Evolutionary conservation across 2,329 filamentous ascomycete species (phyloP), one percentile per base, ranked within the genome.

Genomic region (Helicocarpus griseus): DNA sequence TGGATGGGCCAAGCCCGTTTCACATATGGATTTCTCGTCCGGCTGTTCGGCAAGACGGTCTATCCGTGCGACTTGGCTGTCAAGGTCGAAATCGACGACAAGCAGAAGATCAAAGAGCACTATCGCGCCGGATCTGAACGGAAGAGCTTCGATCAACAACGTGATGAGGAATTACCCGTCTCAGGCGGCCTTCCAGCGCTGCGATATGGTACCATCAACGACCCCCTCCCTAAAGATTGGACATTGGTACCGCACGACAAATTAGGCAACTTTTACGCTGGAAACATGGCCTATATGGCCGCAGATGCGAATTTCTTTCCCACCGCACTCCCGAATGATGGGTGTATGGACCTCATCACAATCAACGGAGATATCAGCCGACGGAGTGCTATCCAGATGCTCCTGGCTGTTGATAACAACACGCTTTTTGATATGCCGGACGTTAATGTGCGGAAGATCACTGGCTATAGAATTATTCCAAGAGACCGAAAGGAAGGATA

Each of bases 261-360:
- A 28, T 74, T 98, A 51, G 89, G 89, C 44, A 96, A 88, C 62
- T 95, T 98, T 66, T 97, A 94, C 69, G 87, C 85, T 29, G 93
- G 93, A 55, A 98, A 96, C 66, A 94, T 97, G 85, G 82, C 86
- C 22, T 94, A 86, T 68, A 91, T 98, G 88, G 84, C 90, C 0
- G 78, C 88, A 11, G 85, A 91, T 57, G 78, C 84, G 53, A 89
- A 89, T 62, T 95, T 97, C 73, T 98, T 76, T 77, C 88, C 24
- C 2, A 85, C 87, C 1, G 80, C 91, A 0, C 77, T 91, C 7
- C 86, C 89, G 13, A 82, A 82, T 41, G 93, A 98, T 63, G 93
- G 91, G 9, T 77, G 85, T 56, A 81, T 95, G 71, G 93, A 98
- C 65, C 74, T 97, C 9, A 77, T 96, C 53, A 86, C 80, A 48